These are phyloP conservation scores for Silybum marianum DNA, from an alignment of 129 eudicot species.

Conservation along the genomic window DNA sequence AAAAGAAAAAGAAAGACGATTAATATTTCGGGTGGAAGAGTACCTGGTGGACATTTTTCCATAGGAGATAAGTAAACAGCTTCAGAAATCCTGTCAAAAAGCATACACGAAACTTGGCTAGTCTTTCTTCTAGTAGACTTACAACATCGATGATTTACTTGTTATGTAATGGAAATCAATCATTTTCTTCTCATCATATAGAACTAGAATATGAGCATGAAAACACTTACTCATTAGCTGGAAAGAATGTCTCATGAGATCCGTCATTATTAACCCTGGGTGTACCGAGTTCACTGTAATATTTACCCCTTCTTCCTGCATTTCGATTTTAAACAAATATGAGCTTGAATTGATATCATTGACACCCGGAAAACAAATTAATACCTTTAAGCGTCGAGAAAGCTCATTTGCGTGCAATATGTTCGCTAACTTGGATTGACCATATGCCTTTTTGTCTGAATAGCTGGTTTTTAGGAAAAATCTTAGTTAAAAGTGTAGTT, in stretches of 20 bases:
- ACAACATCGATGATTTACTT: background rate
- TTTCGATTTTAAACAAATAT: background rate
- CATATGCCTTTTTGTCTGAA: slow-evolving; percentile 87
- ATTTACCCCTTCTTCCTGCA: slow-evolving; percentile 82
- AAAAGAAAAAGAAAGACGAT: background rate
- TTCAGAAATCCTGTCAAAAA: slow-evolving; percentile 52
- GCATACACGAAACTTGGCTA: background rate
- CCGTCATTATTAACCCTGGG: slow-evolving; percentile 94
- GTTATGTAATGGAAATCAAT: background rate
- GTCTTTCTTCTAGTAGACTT: background rate
- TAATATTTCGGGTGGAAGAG: background rate
- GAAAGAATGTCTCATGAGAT: slow-evolving; percentile 65
- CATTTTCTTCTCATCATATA: background rate
- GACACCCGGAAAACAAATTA: background rate
- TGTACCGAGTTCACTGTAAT: slow-evolving; percentile 89
- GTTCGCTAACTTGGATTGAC: slow-evolving; percentile 89
- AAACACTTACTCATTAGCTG: slow-evolving; percentile 59
- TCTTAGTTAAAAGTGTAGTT: background rate
- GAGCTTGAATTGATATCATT: background rate
- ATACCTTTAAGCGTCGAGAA: slow-evolving; percentile 68
- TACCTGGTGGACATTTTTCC: slow-evolving; percentile 98
- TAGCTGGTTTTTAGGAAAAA: slow-evolving; percentile 50
- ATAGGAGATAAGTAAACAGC: slow-evolving; percentile 53
- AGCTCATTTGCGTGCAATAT: slow-evolving; percentile 88
- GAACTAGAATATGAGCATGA: background rate